Evolutionary conservation across 805 yeast genomes (phyloP).

Genomic region (Teunomyces stri): DNA sequence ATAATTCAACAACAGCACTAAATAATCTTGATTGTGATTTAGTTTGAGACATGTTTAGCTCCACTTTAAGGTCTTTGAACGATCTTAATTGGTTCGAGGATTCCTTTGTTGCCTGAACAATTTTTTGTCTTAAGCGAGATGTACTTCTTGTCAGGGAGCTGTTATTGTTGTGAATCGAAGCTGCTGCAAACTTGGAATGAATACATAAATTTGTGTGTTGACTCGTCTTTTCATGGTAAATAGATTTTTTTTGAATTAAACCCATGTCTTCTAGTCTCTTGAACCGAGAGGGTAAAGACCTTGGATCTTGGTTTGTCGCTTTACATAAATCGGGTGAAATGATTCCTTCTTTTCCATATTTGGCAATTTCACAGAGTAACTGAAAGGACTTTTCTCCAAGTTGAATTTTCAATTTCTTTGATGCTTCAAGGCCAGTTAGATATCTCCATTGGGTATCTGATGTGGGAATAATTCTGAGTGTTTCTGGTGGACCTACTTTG

Average conservation of each 20-base stretch:
- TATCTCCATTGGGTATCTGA: conserved; percentile 57
- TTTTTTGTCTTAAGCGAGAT: conserved; percentile 29
- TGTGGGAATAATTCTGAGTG: conserved; percentile 34
- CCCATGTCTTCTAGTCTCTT: conserved; percentile 51
- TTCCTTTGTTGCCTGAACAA: conserved; percentile 49
- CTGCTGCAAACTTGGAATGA: conserved; percentile 45
- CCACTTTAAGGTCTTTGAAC: conserved; percentile 58
- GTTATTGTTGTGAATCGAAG: conserved; percentile 12
- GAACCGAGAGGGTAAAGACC: conserved; percentile 65
- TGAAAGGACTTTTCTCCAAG: conserved; percentile 55
- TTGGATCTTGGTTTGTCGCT: conserved; percentile 63
- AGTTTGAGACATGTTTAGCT: conserved; percentile 48
- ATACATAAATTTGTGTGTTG: conserved; percentile 54
- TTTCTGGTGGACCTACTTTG: conserved; percentile 15
- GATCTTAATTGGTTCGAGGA: conserved; percentile 64
- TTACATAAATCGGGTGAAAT: conserved; percentile 55
- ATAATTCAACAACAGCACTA: conserved; percentile 44
- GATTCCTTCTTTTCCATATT: conserved; percentile 54
- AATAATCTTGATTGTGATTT: conserved; percentile 44
- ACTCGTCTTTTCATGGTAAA: conserved; percentile 36
- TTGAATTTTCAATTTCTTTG: conserved; percentile 46
- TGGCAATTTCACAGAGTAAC: conserved; percentile 60
- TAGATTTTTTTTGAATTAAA: conserved; percentile 41
- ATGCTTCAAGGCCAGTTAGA: conserved; percentile 49
- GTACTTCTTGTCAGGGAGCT: conserved; percentile 19